These are phyloP conservation scores for Plasmodium fragile DNA, from an alignment of 169 alveolate species.

Conservation along the genomic window DNA sequence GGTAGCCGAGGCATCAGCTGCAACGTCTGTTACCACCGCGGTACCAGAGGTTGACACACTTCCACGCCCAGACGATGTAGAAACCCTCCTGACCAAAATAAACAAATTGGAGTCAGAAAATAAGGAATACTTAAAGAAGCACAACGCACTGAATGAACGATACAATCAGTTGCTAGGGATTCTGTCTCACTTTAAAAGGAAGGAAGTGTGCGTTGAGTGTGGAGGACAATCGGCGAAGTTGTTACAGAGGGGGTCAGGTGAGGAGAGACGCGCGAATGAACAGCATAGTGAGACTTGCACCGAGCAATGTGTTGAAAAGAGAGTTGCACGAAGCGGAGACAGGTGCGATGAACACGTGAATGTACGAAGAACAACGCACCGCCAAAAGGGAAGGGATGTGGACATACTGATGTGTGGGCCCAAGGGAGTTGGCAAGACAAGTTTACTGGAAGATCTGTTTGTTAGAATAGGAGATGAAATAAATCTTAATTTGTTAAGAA, in stretches of 20 bases:
- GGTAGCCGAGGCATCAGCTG: not conserved
- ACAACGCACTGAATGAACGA: constrained; percentile 15
- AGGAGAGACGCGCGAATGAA: not conserved
- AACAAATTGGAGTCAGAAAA: constrained; percentile 37
- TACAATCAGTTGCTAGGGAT: constrained; percentile 21
- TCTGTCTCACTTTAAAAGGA: constrained; percentile 10
- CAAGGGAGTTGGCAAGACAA: constrained; percentile 76
- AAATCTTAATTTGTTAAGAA: constrained; percentile 37
- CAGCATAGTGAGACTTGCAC: not conserved
- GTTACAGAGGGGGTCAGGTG: not conserved
- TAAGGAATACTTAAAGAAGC: constrained; percentile 14
- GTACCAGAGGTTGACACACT: not conserved
- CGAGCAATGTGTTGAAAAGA: not conserved
- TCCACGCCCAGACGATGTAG: not conserved
- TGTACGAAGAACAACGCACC: not conserved
- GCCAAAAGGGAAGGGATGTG: constrained; percentile 14
- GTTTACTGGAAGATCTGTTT: constrained; percentile 60
- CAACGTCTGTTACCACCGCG: not conserved
- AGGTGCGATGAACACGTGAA: not conserved
- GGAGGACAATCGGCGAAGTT: not conserved
- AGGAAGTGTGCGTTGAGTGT: not conserved
- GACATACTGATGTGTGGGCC: constrained; percentile 79
- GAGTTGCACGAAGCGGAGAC: not conserved
- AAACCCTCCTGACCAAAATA: constrained; percentile 9
- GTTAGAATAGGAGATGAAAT: constrained; percentile 68